Conservation (phyloP, 2,329 filamentous ascomycete species). For the Paramyrothecium sp. region DNA sequence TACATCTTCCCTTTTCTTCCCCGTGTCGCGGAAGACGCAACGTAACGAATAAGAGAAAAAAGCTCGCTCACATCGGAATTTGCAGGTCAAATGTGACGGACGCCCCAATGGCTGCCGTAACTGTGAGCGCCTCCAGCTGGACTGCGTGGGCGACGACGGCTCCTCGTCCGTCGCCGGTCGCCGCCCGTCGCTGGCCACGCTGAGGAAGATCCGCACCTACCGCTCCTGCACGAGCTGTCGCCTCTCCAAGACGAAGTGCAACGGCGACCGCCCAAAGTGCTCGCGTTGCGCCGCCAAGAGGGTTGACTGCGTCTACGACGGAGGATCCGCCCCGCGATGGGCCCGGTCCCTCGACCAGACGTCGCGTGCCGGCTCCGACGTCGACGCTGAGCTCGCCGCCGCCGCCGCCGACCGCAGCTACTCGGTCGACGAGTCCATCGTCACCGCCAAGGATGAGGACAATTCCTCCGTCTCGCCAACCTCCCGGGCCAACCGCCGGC, state of each 20-base stretch:
- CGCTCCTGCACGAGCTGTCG: conserved; percentile 38
- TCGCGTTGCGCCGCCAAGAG: conserved; percentile 31
- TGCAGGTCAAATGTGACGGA: conserved; percentile 40
- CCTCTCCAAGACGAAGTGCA: conserved; percentile 40
- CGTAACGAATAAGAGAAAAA: neutral
- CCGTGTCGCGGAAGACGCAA: neutral
- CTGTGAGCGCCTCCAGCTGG: conserved; percentile 39
- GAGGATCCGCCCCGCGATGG: conserved; percentile 34
- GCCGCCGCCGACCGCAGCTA: conserved; percentile 7
- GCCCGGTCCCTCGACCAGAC: conserved; percentile 28
- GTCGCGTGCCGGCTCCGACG: neutral
- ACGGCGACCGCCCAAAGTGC: conserved; percentile 37
- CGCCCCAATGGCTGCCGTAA: conserved; percentile 40
- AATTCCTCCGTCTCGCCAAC: conserved; percentile 8
- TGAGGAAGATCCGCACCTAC: conserved; percentile 39
- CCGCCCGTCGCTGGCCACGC: conserved; percentile 22
- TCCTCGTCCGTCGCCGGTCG: conserved; percentile 16
- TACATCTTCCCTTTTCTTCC: conserved; percentile 11
- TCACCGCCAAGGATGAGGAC: conserved; percentile 14
- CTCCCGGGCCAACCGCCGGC: neutral
- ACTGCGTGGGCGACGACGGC: conserved; percentile 36
- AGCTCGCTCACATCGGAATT: neutral
- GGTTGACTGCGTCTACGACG: conserved; percentile 36
- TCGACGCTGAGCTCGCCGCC: conserved; percentile 2
- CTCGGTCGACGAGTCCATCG: neutral